Conservation (phyloP, 139 green algal genomes). For the Chlamydomonas asymmetrica region DNA sequence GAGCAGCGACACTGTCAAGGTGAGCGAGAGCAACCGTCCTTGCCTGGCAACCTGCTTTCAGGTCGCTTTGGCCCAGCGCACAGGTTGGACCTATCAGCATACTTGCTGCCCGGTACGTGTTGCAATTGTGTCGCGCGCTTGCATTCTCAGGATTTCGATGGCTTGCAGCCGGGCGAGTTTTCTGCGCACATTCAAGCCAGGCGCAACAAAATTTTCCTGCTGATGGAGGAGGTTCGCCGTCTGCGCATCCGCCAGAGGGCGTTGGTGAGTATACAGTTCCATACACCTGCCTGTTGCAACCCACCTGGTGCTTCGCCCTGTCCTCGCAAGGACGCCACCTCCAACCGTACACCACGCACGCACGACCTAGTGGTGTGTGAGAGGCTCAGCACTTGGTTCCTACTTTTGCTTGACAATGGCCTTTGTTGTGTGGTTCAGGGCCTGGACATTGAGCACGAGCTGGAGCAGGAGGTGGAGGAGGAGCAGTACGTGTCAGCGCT, state of each 20-base stretch:
- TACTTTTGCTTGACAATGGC: too few species aligned
- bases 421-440: too few species aligned
- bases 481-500: slow-evolving; percentile 76
- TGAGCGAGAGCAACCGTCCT: too few species aligned
- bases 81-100: too few species aligned
- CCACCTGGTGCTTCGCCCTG: too few species aligned
- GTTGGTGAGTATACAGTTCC: slow-evolving; percentile 60
- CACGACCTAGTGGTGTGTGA: too few species aligned
- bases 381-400: too few species aligned
- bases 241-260: slow-evolving; percentile 92
- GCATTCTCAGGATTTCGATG: slow-evolving; percentile 79
- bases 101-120: too few species aligned
- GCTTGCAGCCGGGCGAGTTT: slow-evolving; percentile 84
- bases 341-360: too few species aligned
- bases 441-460: too few species aligned
- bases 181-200: slow-evolving; percentile 71
- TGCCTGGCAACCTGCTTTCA: background rate
- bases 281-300: background rate
- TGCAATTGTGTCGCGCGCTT: too few species aligned
- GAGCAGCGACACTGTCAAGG: slow-evolving; percentile 83
- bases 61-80: background rate
- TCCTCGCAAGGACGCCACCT: too few species aligned
- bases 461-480: slow-evolving; percentile 54
- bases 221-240: slow-evolving; percentile 96
- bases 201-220: slow-evolving; percentile 91